Evolutionary conservation across 495 filamentous ascomycete species (phyloP), one percentile per base, ranked within the genome.

Genomic region (Tetracladium marchalianum): DNA sequence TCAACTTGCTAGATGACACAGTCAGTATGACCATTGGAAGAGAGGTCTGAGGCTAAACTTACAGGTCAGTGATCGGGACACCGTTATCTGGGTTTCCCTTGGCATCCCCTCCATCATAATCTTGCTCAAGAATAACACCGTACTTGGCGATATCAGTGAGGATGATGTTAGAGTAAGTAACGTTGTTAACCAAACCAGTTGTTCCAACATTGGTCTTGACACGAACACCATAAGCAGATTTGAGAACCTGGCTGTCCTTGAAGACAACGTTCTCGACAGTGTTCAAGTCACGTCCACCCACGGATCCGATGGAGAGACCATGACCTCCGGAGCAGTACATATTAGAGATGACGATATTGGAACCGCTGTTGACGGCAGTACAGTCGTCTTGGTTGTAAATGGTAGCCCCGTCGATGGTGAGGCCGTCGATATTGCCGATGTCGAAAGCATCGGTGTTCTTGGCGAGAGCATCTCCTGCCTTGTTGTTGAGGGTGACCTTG

Each of bases 361-460:
- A 62, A 35, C 74, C 74, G 7, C 65, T 71, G 59, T 75, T 77
- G 60, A 80, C 55, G 13, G 72, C 74, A 15, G 77, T 50, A 43
- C 74, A 78, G 54, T 75, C 73, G 41, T 77, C 73, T 66, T 77
- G 75, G 58, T 76, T 77, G 51, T 69, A 64, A 2, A 75, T 69
- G 17, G 54, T 74, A 5, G 74, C 74, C 12, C 67, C 66, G 19
- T 59, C 61, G 55, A 82, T 80, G 31, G 66, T 74, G 22, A 84
- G 63, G n/a, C 66, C 63, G 35, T 60, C 67, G 12, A 32, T 45
- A 10, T 41, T 46, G 12, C 76, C 70, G 49, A 84, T 62, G 49
- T 83, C 80, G 55, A 83, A 84, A 11, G 66, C 80, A 55, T 84
- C 80, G 9, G 81, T 83, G 64, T 84, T 85, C 50, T 80, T 73